Conservation (phyloP, 1,284 basidiomycete species). For the Leccinum angustisporum region DNA sequence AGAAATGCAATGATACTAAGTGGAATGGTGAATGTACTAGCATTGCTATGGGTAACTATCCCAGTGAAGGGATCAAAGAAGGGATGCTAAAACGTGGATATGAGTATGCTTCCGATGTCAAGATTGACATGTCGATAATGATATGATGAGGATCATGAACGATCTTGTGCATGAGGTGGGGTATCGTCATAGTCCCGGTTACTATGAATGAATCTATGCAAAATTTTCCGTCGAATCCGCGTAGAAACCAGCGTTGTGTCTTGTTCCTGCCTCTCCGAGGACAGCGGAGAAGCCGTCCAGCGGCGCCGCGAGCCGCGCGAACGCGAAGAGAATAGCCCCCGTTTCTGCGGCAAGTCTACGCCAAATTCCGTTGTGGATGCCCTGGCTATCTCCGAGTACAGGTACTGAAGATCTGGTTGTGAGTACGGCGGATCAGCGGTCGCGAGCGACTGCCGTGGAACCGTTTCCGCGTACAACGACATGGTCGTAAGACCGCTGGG, state of each 20-base stretch:
- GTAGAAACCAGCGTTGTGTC: constrained; percentile 11
- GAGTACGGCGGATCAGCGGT: constrained; percentile 30
- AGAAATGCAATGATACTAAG: constrained; percentile 22
- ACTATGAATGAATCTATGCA: constrained; percentile 28
- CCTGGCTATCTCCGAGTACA: constrained; percentile 22
- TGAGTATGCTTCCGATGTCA: constrained; percentile 21
- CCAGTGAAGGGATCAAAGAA: constrained; percentile 8
- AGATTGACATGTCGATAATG: constrained; percentile 7
- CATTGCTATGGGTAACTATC: constrained; percentile 9
- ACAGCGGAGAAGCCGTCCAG: constrained; percentile 19
- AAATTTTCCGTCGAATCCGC: constrained; percentile 35
- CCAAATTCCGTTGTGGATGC: constrained; percentile 24
- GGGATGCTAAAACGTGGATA: constrained; percentile 5
- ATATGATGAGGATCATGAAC: constrained; percentile 11
- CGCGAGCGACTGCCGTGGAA: constrained; percentile 11
- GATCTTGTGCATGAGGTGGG: constrained; percentile 7
- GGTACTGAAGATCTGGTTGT: constrained; percentile 31
- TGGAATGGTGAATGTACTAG: constrained; percentile 2
- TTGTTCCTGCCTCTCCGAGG: constrained; percentile 17
- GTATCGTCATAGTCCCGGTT: constrained; percentile 13
- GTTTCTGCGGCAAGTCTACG: constrained; percentile 13
- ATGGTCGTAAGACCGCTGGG: constrained; percentile 28
- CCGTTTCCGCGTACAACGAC: constrained; percentile 23
- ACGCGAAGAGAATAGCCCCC: constrained; percentile 8
- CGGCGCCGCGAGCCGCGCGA: constrained; percentile 22